These are phyloP conservation scores for Tylopilus felleus DNA, from an alignment of 768 basidiomycete genomes.

Conservation along the genomic window DNA sequence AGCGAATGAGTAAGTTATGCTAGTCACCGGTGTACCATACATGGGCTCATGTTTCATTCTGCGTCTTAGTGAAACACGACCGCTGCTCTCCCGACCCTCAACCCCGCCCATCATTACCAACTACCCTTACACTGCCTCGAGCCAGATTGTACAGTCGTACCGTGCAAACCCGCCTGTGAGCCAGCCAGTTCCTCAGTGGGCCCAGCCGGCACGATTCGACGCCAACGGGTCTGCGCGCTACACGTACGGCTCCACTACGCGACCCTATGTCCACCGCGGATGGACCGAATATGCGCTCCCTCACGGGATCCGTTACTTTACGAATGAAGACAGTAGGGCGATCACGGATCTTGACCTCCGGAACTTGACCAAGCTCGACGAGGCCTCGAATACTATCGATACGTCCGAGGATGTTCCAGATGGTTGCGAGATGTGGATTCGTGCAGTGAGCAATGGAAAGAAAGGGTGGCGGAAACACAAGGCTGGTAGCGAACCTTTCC, in stretches of 20 bases:
- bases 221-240: constrained; percentile 32
- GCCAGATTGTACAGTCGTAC: constrained; percentile 25
- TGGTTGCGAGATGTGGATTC: constrained; percentile 64
- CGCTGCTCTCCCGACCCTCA: constrained; percentile 42
- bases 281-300: constrained; percentile 80
- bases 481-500: constrained; percentile 34
- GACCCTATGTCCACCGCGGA: constrained; percentile 41
- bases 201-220: constrained; percentile 22
- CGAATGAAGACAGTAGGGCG: constrained; percentile 56
- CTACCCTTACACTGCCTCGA: constrained; percentile 20
- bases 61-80: constrained; percentile 47
- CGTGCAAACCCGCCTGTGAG: constrained; percentile 20
- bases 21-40: too few species aligned
- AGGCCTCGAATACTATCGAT: constrained; percentile 33
- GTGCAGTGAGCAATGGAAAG: constrained; percentile 35
- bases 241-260: constrained; percentile 25
- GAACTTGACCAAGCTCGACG: constrained; percentile 45
- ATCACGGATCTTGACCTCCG: constrained; percentile 74
- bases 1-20: constrained; percentile 25
- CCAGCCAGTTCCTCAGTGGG: constrained; percentile 30
- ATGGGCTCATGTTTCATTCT: neutral
- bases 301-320: constrained; percentile 67
- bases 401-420: constrained; percentile 32
- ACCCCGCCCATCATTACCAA: constrained; percentile 29
- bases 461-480: constrained; percentile 30